Conservation (phyloP, 768 basidiomycete genomes). For the Termitomyces sp. region DNA sequence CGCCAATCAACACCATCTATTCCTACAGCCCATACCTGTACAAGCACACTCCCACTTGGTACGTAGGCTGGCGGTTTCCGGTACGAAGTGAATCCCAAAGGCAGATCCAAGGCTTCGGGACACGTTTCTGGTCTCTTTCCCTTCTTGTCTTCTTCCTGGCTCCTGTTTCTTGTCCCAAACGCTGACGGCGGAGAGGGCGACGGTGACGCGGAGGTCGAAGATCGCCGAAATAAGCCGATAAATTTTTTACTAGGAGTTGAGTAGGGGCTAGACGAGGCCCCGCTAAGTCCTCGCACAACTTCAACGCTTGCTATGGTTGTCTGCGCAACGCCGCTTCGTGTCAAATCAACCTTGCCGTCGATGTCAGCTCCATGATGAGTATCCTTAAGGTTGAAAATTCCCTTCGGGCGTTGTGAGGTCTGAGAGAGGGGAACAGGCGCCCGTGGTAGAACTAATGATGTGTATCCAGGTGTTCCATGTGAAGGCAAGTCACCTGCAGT, state of each 20-base stretch:
- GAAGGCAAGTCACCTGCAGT: slow-evolving; percentile 38
- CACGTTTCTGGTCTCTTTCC: slow-evolving; percentile 2
- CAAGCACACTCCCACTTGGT: slow-evolving; percentile 62
- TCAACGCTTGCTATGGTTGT: slow-evolving; percentile 89
- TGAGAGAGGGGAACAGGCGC: slow-evolving; percentile 35
- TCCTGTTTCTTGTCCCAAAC: slow-evolving; percentile 8
- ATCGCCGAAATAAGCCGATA: slow-evolving; percentile 17
- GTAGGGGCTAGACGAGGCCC: slow-evolving; percentile 8
- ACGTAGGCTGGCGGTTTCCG: slow-evolving; percentile 73
- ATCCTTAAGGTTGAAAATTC: slow-evolving; percentile 9
- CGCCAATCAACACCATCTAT: slow-evolving; percentile 72
- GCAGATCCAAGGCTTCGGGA: slow-evolving; percentile 9
- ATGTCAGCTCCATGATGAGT: slow-evolving; percentile 17
- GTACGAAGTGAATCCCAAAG: slow-evolving; percentile 67
- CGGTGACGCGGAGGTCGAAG: slow-evolving; percentile 5
- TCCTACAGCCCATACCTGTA: slow-evolving; percentile 90
- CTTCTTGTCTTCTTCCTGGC: slow-evolving; percentile 15
- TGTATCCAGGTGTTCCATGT: slow-evolving; percentile 56
- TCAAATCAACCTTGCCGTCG: slow-evolving; percentile 65
- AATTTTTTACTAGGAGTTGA: slow-evolving; percentile 15
- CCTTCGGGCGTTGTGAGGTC: slow-evolving; percentile 15
- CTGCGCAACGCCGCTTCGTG: slow-evolving; percentile 74
- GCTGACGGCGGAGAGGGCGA: slow-evolving; percentile 8
- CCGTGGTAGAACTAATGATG: slow-evolving; percentile 49
- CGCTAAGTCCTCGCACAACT: slow-evolving; percentile 56